Base-by-base conservation (phyloP, 2,329 filamentous ascomycete genomes). In the Trichoderma brevicompactum region DNA sequence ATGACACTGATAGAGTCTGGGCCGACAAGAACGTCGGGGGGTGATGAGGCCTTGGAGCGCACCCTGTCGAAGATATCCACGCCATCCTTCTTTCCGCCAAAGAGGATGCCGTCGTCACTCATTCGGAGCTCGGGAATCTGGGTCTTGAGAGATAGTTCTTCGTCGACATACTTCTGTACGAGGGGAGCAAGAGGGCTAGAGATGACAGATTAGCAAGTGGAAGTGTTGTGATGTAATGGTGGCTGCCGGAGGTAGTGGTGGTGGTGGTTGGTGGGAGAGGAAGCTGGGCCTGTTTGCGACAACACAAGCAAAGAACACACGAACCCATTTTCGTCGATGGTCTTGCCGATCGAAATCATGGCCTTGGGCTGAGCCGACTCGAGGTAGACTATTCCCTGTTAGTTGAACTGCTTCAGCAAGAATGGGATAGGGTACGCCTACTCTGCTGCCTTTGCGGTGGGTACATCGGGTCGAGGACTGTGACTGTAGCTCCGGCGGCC, bases 21-120 rank as follows among this genome's bases (percentile, higher is more conserved):
- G 10, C 94, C 94, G 12, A 98, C 90, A 5, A 92, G 73, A 3
- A 96, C 89, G 60, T 87, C 87, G 1, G 92, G 89, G 15, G 86
- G 80, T 58, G 85, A 76, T 8, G 81, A 77, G 1, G 79, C 79
- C 72, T 85, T 87, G 77, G 23, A 28, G 23, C 82, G 75, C 54
- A 79, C 73, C 56, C 83, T 79, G 34, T 78, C 74, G 12, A 97
- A 84, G 28, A 90, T 82, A 71, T 97, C 93, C 65, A 84, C 79
- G 34, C 87, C 90, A 64, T 88, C 80, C 5, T 84, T 73, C 7
- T 82, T 76, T 40, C 92, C 92, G 66, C 94, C 94, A n/a, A 81
- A 73, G 1, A 97, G 81, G 19, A 78, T 77, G 19, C 94, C 94
- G 73, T 92, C 86, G 69, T 94, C 88, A 17, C 82, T 79, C 40